Evolutionary conservation across 805 yeast species (phyloP), one percentile per base, ranked within the genome.

Genomic region (Candida andamanensis): DNA sequence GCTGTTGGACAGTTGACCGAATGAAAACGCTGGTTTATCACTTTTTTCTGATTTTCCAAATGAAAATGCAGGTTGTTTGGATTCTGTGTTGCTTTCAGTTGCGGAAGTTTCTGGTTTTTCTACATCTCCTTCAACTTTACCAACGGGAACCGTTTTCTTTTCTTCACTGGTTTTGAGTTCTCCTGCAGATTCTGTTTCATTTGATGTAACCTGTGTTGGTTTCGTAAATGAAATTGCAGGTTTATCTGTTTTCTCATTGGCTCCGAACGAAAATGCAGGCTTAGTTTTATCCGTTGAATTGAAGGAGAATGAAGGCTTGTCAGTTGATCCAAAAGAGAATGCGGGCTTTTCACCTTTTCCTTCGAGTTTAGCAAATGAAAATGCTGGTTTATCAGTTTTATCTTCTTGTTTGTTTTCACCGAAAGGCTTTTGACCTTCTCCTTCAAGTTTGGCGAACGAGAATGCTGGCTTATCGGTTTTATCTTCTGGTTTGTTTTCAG

Each of bases 241-340:
- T 21, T 41, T 40, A 30, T 29, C 32, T 19, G 8, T 19, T 8
- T 11, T 19, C 11, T 19, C 22, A 11, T 8, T 8, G 11, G 39
- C 9, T 10, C 49, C 48, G 29, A 50, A 50, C 7, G 46, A 36
- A 35, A 50, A 50, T 5, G 49, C 40, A 12, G 53, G 52, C 19
- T 47, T 49, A 7, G 13, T 27, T 6, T 23, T 22, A n/a, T n/a
- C n/a, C 11, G 24, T 15, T 29, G 33, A 14, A 9, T 24, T 28
- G n/a, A 29, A 29, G 38, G 30, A 29, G 19, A 33, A 33, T 6
- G 29, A 22, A 10, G 37, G 37, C 23, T 28, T 28, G 15, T 33
- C 36, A 9, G 44, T 35, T 26, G n/a, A 15, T 8, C 44, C 45
- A 26, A 37, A 44, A 1, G 48, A 41, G 32, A 45, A 40, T 6